Base-by-base conservation (phyloP, 371 early-diverging fungal genomes). In the Actinomortierella wolfii region DNA sequence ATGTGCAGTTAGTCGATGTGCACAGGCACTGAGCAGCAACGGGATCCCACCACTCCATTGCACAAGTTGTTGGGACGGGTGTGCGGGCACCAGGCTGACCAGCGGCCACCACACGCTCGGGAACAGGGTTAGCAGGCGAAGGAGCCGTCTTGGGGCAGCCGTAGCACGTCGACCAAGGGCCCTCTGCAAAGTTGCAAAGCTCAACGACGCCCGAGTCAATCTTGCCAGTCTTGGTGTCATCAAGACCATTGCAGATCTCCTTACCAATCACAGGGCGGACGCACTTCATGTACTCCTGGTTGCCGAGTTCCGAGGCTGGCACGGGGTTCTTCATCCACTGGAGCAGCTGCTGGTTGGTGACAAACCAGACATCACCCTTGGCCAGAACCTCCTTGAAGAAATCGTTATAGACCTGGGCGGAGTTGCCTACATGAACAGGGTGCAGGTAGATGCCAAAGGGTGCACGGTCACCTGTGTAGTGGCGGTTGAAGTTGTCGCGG, bases 1-100 rank as follows among this genome's bases (percentile, higher is more conserved):
- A 78, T 0, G 70, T 64, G 57, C 78, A 78, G 49, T 59, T 63
- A 18, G 64, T 49, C 59, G 46, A 59, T 6, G 39, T 26, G 56
- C 78, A 78, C 55, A 78, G 40, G 57, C 78, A 78, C 51, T 64
- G 59, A 24, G 67, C 66, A 13, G 48, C 68, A 24, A 76, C 76
- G 53, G 91, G 90, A 52, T 91, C 89, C 89, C 89, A 91, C 86
- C 86, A 89, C 44, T 87, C 73, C 60, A 84, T 84, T 48, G 87
- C 89, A 64, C 91, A 91, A 57, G 76, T 86, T 45, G 79, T 77
- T 50, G 89, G 87, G 7, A 91, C 78, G 17, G 81, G 74, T 28
- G 80, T 80, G 43, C 90, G 84, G 64, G 68, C 74, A 0, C 65
- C 75, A 25, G 82, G 59, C 34, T 76, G 76, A 23, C 76, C 80